Base-by-base conservation (phyloP, 176 grass and related monocot genomes). In the Bonia amplexicaulis region DNA sequence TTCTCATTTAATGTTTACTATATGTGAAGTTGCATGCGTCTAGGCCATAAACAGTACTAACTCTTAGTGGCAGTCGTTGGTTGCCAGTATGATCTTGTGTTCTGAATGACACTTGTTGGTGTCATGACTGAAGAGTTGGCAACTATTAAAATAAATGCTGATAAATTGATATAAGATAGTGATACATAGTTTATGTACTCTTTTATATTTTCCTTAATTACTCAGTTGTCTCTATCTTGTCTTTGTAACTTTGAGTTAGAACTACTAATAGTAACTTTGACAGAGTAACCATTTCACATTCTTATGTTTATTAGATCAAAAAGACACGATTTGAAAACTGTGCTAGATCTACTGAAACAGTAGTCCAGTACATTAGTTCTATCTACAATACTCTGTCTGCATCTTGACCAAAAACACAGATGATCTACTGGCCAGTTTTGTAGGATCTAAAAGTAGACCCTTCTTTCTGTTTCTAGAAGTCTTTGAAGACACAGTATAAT, bases 381-480 rank as follows among this genome's bases (percentile, higher is more conserved):
- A 29, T 72, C 33, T 80, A 42, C 31, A 63, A 73, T 62, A 33
- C 15, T 23, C 68, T 19, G 2, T 52, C 12, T 35, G 26, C 49
- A 78, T 85, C 16, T 48, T 77, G 17, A 70, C 26, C 26, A 7
- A n/a, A 85, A 84, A 69, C 13, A 27, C 12, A 60, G 6, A 57
- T 74, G 3, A n/a, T 33, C 69, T n/a, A 53, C 47, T 29, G 33
- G 49, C 68, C 74, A 70, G 48, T 48, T 69, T 59, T 47, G 15
- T 46, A 78, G 63, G 73, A 77, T 78, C 48, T 47, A 53, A 76
- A 65, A 19, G 9, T 7, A 42, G 44, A 29, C 16, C 9, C 41
- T 69, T 29, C 20, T 68, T 66, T 39, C 7, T 78, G 42, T 27
- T 78, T 78, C 72, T 42, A 84, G 33, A 84, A 85, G 52, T 45